A percentile compares a stretch with the other conserved stretches of the same genome.
Conservation (phyloP, 2,329 filamentous ascomycete genomes). For the Ilyonectria mors-panacis region DNA sequence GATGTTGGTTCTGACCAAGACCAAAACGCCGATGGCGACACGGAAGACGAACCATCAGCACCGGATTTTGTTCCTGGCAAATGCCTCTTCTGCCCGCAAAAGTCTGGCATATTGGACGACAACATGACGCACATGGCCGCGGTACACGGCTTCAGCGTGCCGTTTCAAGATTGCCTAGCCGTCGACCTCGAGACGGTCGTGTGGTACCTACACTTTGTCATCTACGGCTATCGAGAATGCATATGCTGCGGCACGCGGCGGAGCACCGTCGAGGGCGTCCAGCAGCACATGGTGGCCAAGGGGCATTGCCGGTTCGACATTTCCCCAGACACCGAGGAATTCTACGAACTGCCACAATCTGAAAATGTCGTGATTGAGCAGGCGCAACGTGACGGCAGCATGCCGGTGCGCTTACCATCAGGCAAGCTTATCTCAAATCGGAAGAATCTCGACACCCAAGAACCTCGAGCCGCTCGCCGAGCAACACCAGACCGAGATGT, state of each 20-base stretch:
- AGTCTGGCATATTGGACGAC: constrained; percentile 49
- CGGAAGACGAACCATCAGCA: constrained; percentile 2
- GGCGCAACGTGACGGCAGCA: constrained; percentile 1
- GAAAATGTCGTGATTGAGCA: not conserved
- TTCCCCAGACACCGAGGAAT: constrained; percentile 57
- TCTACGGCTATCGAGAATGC: constrained; percentile 66
- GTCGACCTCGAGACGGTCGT: constrained; percentile 64
- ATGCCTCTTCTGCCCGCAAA: constrained; percentile 61
- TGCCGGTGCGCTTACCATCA: constrained; percentile 19
- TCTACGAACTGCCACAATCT: constrained; percentile 54
- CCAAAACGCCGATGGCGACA: constrained; percentile 4
- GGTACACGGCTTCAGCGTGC: constrained; percentile 63
- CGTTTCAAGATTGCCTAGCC: constrained; percentile 55
- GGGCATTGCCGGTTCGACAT: constrained; percentile 64
- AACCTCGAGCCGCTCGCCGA: constrained; percentile 24
- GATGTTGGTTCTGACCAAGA: constrained; percentile 4
- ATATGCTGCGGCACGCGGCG: constrained; percentile 64
- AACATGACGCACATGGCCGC: constrained; percentile 66
- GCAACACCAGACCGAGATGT: constrained; percentile 7
- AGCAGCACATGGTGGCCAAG: constrained; percentile 67
- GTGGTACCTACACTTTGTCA: constrained; percentile 63
- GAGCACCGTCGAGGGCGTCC: constrained; percentile 59
- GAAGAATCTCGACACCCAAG: constrained; percentile 21
- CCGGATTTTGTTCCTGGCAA: constrained; percentile 48
- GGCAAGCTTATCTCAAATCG: constrained; percentile 23